A percentile compares a stretch with the other conserved stretches of the same genome.
phyloP scores from a whole-genome alignment of 139 green algal genomes.

The Chlorella sp. region DNA sequence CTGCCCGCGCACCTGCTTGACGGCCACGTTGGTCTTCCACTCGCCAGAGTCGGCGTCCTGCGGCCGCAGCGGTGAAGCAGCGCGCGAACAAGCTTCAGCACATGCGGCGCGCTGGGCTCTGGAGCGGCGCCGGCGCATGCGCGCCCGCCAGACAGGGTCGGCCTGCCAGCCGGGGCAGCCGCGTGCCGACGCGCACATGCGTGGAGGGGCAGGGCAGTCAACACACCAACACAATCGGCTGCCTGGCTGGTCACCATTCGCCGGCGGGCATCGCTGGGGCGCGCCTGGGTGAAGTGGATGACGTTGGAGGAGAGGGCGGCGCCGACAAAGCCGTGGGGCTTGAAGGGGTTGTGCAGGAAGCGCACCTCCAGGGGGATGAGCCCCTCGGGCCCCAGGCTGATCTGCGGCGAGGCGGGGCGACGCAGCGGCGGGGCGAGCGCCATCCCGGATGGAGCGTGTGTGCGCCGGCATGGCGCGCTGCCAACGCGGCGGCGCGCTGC shows the following conservation, averaged over 20 bases:
- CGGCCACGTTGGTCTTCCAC: slow-evolving; percentile 5
- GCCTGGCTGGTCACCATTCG: no score
- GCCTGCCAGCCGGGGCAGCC: no score
- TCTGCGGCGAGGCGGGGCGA: slow-evolving; percentile 37
- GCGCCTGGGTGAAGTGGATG: slow-evolving; percentile 74
- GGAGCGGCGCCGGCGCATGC: no score
- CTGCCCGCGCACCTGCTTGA: no score
- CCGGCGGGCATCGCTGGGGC: no score
- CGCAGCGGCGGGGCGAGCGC: no score
- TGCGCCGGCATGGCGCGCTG: no score
- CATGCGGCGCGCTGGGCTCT: no score
- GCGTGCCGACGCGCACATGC: not conserved
- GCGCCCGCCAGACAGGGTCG: no score
- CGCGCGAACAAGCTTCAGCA: no score
- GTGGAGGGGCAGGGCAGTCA: not conserved
- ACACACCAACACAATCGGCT: not conserved
- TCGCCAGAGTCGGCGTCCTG: not conserved
- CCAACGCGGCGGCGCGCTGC: no score
- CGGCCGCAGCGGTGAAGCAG: not conserved
- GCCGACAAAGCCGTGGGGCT: slow-evolving; percentile 70
- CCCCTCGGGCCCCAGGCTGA: slow-evolving; percentile 73
- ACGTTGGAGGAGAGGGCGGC: slow-evolving; percentile 77
- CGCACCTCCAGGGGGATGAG: slow-evolving; percentile 82
- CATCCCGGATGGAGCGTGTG: no score
- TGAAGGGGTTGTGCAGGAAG: slow-evolving; percentile 80